Evolutionary conservation across 2,329 filamentous ascomycete genomes (phyloP).

Genomic region (Ophiostoma triangulosporum): DNA sequence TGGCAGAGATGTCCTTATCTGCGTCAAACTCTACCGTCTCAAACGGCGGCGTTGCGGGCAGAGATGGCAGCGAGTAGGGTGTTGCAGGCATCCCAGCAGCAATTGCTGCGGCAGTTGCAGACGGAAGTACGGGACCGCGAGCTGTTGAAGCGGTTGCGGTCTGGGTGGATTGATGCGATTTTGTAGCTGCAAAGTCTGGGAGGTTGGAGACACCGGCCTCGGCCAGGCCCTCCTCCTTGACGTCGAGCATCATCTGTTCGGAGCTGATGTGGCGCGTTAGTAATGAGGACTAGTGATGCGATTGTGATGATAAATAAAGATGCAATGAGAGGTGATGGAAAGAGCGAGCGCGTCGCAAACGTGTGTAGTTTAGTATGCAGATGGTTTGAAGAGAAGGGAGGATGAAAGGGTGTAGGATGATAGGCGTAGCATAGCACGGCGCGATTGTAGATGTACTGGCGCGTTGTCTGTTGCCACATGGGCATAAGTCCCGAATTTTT

Average conservation of each 20-base stretch:
- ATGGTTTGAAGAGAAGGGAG: neutral
- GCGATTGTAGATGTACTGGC: neutral
- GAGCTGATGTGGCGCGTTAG: constrained; percentile 11
- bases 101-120: constrained; percentile 5
- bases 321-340: neutral
- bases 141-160: constrained; percentile 7
- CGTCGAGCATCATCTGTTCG: constrained; percentile 2
- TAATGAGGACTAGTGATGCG: neutral
- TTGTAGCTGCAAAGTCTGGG: constrained; percentile 5
- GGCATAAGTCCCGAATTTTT: neutral
- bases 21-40: neutral
- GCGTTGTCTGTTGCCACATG: neutral
- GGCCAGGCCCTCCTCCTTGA: constrained; percentile 13
- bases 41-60: neutral
- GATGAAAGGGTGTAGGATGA: no score
- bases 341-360: neutral
- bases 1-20: neutral
- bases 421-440: no score
- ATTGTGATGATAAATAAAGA: neutral
- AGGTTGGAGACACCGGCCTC: constrained; percentile 10
- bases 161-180: constrained; percentile 6
- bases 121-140: neutral
- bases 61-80: neutral
- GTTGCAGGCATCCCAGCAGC: constrained; percentile 2
- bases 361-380: no score